Evolutionary conservation across 768 basidiomycete genomes (phyloP).

Genomic region (Xerocomellus amylosporus): DNA sequence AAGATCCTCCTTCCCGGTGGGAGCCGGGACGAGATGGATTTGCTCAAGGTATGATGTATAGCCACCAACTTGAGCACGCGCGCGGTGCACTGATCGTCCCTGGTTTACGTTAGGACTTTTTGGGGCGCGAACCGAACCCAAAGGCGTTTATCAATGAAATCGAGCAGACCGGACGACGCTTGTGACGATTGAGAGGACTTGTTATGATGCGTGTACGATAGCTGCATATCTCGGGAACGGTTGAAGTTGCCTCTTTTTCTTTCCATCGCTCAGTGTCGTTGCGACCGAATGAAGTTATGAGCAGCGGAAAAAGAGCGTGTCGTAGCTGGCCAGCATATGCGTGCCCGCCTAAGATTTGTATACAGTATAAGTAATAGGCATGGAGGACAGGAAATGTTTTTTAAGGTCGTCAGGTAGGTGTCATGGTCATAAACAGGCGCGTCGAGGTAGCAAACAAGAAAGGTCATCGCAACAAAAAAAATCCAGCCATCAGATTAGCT

Average conservation of each 20-base stretch:
- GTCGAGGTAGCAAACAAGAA: background rate
- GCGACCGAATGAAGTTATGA: too few relatives aligned
- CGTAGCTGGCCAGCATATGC: too few relatives aligned
- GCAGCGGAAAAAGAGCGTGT: too few relatives aligned
- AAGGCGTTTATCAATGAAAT: slow-evolving; percentile 72
- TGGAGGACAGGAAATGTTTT: too few relatives aligned
- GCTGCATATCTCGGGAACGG: background rate
- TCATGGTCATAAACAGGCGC: background rate
- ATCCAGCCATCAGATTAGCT: slow-evolving; percentile 5
- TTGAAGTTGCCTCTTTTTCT: background rate
- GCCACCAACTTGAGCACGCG: too few relatives aligned
- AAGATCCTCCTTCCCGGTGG: slow-evolving; percentile 71
- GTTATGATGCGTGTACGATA: background rate
- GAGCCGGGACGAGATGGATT: slow-evolving; percentile 70
- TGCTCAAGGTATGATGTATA: slow-evolving; percentile 53
- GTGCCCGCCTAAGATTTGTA: too few relatives aligned
- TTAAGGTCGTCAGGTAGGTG: background rate
- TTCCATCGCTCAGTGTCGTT: background rate
- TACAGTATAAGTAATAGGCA: too few relatives aligned
- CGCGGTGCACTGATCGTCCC: background rate
- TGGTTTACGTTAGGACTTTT: slow-evolving; percentile 54
- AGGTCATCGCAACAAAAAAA: background rate
- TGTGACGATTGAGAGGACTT: background rate
- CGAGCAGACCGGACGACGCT: slow-evolving; percentile 41
- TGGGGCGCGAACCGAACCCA: slow-evolving; percentile 70